Evolutionary conservation across 2,329 filamentous ascomycete genomes (phyloP).

Genomic region (Plectosphaerella cucumerina): DNA sequence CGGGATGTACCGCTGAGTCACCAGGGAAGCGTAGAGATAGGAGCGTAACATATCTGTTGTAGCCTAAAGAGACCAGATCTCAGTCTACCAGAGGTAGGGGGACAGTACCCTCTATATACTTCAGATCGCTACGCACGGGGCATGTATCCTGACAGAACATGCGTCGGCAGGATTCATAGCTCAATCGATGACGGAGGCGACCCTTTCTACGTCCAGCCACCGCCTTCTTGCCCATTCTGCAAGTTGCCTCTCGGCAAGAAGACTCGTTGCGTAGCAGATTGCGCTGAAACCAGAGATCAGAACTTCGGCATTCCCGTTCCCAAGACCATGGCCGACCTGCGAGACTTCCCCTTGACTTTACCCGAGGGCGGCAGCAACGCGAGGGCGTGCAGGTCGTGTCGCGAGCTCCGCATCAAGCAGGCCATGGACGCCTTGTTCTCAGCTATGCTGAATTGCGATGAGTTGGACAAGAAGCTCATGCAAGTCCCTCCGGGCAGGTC

Average conservation of each 20-base stretch:
- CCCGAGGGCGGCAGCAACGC: conserved; percentile 7
- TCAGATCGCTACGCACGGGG: too few species aligned
- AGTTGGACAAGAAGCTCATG: neutral
- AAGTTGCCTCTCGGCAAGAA: conserved; percentile 5
- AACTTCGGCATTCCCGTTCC: conserved; percentile 4
- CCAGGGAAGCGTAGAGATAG: too few species aligned
- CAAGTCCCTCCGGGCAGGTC: neutral
- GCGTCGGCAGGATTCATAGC: conserved; percentile 5
- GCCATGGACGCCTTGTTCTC: neutral
- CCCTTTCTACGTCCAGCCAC: neutral
- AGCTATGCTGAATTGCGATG: conserved; percentile 3
- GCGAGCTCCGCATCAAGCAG: conserved; percentile 6
- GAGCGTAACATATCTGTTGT: too few species aligned
- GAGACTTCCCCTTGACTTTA: conserved; percentile 4
- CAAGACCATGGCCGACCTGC: conserved; percentile 1
- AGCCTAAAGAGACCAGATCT: too few species aligned
- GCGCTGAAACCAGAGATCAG: neutral
- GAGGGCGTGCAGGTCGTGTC: conserved; percentile 1
- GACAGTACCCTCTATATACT: too few species aligned
- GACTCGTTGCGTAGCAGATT: conserved; percentile 2
- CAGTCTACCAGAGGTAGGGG: too few species aligned
- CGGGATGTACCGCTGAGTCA: too few species aligned
- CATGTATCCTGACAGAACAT: too few species aligned
- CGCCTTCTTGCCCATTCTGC: conserved; percentile 7
- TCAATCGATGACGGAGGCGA: too few species aligned